These are phyloP conservation scores for Rostrohypoxylon terebratum DNA, from an alignment of 495 filamentous ascomycete species.

Conservation along the genomic window DNA sequence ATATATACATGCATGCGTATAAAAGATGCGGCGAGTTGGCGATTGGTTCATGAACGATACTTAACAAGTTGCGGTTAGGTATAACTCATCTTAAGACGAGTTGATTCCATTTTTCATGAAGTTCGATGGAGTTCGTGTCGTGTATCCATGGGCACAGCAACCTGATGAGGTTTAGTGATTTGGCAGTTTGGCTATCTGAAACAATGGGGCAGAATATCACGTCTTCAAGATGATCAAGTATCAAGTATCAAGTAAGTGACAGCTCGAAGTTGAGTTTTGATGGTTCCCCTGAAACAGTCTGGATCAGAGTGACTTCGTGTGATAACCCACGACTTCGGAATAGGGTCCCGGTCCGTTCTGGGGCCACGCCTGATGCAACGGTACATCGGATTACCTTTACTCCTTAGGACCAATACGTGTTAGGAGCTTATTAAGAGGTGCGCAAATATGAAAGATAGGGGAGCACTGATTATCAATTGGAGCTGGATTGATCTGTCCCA, in stretches of 20 bases:
- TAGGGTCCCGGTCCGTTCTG: constrained; percentile 34
- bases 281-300: constrained; percentile 41
- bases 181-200: constrained; percentile 38
- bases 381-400: constrained; percentile 13
- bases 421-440: constrained; percentile 13
- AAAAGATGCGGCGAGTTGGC: constrained; percentile 15
- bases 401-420: not conserved
- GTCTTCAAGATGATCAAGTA: constrained; percentile 31
- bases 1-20: not conserved
- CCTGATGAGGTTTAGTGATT: constrained; percentile 38
- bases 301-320: constrained; percentile 44
- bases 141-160: not conserved
- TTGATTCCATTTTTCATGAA: not conserved
- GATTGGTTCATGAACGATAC: not conserved
- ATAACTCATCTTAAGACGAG: not conserved
- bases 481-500: constrained; percentile 23
- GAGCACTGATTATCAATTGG: constrained; percentile 18
- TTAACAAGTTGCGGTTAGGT: not conserved
- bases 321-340: constrained; percentile 45
- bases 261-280: constrained; percentile 29
- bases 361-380: constrained; percentile 28
- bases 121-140: not conserved
- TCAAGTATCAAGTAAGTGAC: constrained; percentile 31
- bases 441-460: not conserved
- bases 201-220: constrained; percentile 40